A percentile compares a stretch with the other conserved stretches of the same genome.
These are phyloP conservation scores for Candolleomyces aberdarensis DNA, from an alignment of 768 basidiomycete genomes.

Conservation along the genomic window DNA sequence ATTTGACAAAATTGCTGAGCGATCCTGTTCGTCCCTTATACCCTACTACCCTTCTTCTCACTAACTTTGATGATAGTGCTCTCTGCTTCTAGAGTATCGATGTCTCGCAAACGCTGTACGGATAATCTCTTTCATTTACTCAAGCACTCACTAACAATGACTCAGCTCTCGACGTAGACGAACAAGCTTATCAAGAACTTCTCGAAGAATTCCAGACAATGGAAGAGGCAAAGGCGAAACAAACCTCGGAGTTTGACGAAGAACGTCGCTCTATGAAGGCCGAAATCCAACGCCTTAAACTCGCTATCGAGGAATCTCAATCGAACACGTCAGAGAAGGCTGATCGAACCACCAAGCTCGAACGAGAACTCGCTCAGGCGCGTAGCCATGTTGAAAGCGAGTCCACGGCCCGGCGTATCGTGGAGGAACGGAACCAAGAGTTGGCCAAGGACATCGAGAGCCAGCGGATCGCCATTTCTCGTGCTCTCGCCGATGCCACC, in stretches of 20 bases:
- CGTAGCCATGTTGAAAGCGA: constrained; percentile 66
- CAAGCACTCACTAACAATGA: neutral
- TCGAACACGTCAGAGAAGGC: constrained; percentile 39
- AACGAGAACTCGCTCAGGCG: constrained; percentile 62
- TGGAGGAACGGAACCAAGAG: constrained; percentile 64
- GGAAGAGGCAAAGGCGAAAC: constrained; percentile 53
- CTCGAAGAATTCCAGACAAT: constrained; percentile 60
- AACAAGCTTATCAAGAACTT: constrained; percentile 70
- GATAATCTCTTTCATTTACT: constrained; percentile 11
- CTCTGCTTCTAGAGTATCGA: constrained; percentile 67
- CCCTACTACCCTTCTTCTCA: constrained; percentile 4
- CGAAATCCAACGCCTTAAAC: constrained; percentile 55
- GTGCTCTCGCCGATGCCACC: constrained; percentile 65
- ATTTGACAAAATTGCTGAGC: constrained; percentile 85
- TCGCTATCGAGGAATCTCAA: constrained; percentile 38
- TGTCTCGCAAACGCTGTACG: constrained; percentile 72
- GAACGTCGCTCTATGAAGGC: constrained; percentile 52
- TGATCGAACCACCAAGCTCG: constrained; percentile 52
- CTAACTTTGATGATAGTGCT: constrained; percentile 47
- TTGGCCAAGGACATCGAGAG: constrained; percentile 52
- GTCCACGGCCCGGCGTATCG: constrained; percentile 51
- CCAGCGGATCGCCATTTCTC: constrained; percentile 50
- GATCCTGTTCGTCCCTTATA: constrained; percentile 57
- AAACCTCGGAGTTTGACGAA: constrained; percentile 57
- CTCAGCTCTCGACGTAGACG: constrained; percentile 70